A percentile compares a stretch with the other conserved stretches of the same genome.
Conservation (phyloP, 805 yeast genomes). For the Suhomyces faveliae region DNA sequence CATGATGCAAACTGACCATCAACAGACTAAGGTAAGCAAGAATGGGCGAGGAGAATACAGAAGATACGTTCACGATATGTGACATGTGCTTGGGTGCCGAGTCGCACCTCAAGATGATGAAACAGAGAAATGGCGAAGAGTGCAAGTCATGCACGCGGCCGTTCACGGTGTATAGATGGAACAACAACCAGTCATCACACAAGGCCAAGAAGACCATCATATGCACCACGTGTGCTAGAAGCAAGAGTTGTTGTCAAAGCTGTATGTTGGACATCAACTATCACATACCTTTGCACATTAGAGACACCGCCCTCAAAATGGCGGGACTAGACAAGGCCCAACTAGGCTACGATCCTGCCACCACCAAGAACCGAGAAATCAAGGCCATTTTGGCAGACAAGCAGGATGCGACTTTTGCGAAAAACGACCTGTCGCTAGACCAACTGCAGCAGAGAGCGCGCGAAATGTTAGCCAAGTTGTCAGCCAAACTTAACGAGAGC, state of each 20-base stretch:
- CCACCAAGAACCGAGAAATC: constrained; percentile 31
- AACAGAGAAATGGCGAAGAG: constrained; percentile 71
- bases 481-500: constrained; percentile 27
- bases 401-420: constrained; percentile 50
- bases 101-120: constrained; percentile 65
- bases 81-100: constrained; percentile 68
- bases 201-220: constrained; percentile 61
- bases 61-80: constrained; percentile 57
- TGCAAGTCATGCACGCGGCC: constrained; percentile 86
- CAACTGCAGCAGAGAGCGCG: constrained; percentile 37
- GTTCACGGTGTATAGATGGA: constrained; percentile 79
- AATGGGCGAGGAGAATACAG: constrained; percentile 1
- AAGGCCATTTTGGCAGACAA: constrained; percentile 45
- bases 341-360: constrained; percentile 16
- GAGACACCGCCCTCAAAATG: constrained; percentile 79
- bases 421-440: constrained; percentile 6
- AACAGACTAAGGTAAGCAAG: neutral
- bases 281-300: constrained; percentile 72
- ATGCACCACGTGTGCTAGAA: constrained; percentile 77
- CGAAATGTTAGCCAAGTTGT: constrained; percentile 51
- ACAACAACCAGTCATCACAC: constrained; percentile 42
- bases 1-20: neutral
- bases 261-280: constrained; percentile 82
- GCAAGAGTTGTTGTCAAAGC: constrained; percentile 81
- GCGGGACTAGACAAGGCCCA: constrained; percentile 43